Base-by-base conservation (phyloP, 2,329 filamentous ascomycete genomes). In the Pseudopyricularia cyperi region DNA sequence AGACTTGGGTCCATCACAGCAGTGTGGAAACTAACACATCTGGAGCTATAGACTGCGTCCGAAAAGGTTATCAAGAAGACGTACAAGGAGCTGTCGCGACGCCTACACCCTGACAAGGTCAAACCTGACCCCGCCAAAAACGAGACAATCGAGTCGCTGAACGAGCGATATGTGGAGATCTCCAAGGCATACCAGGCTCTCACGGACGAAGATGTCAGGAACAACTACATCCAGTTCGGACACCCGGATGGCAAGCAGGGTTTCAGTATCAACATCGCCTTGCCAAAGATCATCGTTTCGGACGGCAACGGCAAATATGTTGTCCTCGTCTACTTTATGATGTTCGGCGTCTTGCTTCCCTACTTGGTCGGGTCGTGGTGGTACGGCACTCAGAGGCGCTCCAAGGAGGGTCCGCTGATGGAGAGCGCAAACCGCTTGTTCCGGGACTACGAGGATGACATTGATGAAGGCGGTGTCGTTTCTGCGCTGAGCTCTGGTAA, bases 191-290 rank as follows among this genome's bases (percentile, higher is more conserved):
- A 96, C 77, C 95, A 98, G 70, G 86, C 93, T 3, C 79, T 98
- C 48, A 98, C 94, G 4, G 93, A 98, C 64, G 94, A 98, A 70
- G 93, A 97, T 42, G 79, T 97, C 55, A 87, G 93, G 63, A 95
- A 95, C 71, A 98, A 98, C 73, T 98, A 87, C 68, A 83, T 95
- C 51, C 87, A 95, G 67, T 98, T 86, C 62, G 93, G 93, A 52
- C 89, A 98, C 67, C 93, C 93, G 7, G 93, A 98, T 65, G 93
- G 93, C 64, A 97, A 96, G 76, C 93, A 98, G 71, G 91, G 89
- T 66, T 93, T 90, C 69, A 96, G 89, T 70, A 97, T 98, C 63
- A 91, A 93, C 57, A 98, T 98, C 58, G 93, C 91, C 46, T 77
- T 98, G 46, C 93, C 93, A 46, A 85, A 93, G 66, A 88, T 93